phyloP scores from a whole-genome alignment of 2,329 filamentous ascomycete genomes.

The Chaetomiaceae sp. region DNA sequence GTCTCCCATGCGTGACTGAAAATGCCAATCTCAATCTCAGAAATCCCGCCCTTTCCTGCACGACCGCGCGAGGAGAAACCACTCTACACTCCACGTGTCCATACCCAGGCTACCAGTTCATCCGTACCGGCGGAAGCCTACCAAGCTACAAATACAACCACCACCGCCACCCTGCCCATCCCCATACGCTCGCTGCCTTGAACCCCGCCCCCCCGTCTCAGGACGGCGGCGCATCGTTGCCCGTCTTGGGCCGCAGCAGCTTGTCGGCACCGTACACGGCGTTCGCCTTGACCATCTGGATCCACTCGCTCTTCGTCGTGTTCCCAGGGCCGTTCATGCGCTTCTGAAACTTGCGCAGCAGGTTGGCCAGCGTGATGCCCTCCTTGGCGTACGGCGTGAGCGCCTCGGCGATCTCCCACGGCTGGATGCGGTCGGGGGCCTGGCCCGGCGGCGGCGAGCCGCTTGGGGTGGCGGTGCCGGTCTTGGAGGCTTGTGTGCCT shows the following conservation, averaged over 20 bases:
- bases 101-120: constrained; percentile 25
- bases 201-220: too few relatives aligned
- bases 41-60: neutral
- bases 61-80: neutral
- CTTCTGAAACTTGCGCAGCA: constrained; percentile 49
- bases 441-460: constrained; percentile 35
- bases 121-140: too few relatives aligned
- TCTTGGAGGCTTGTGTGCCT: constrained; percentile 14
- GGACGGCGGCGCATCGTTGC: too few relatives aligned
- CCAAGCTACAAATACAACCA: too few relatives aligned
- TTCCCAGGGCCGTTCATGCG: constrained; percentile 48
- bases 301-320: constrained; percentile 51
- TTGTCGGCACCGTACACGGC: constrained; percentile 51
- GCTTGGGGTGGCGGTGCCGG: constrained; percentile 7
- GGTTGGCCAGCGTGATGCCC: constrained; percentile 48
- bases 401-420: constrained; percentile 38
- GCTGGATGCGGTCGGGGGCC: constrained; percentile 49
- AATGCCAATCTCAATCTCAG: neutral
- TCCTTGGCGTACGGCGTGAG: constrained; percentile 28
- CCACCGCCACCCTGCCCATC: too few relatives aligned
- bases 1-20: neutral
- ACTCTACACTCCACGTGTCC: constrained; percentile 20
- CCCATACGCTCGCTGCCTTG: too few relatives aligned
- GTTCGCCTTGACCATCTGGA: constrained; percentile 51
- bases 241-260: constrained; percentile 34